Evolutionary conservation across 108 stramenopile species (phyloP).

Genomic region (Nitzschia sp.): DNA sequence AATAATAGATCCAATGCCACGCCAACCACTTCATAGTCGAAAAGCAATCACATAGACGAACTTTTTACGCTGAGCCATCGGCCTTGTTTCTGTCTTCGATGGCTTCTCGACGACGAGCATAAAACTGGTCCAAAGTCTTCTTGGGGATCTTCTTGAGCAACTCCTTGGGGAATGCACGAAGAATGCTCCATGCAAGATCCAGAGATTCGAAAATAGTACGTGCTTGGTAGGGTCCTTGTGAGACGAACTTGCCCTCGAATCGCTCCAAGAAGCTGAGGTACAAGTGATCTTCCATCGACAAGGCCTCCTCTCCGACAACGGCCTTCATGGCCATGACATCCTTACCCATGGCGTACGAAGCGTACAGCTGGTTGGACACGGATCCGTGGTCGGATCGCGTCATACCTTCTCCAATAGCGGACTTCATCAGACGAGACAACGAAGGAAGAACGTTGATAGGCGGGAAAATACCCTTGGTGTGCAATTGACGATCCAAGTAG

Average conservation of each 20-base stretch:
- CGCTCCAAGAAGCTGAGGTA: constrained; percentile 98
- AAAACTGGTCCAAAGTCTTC: constrained; percentile 94
- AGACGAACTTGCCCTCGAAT: constrained; percentile 98
- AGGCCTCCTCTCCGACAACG: constrained; percentile 99
- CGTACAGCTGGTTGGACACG: constrained; percentile 99
- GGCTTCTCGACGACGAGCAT: constrained; percentile 89
- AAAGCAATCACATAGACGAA: neutral
- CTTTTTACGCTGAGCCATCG: constrained; percentile 59
- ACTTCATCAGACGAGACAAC: constrained; percentile 99
- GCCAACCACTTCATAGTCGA: neutral
- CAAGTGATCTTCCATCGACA: constrained; percentile 99
- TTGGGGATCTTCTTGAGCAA: constrained; percentile 99
- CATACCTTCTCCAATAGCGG: constrained; percentile 99
- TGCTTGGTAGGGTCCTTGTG: constrained; percentile 98
- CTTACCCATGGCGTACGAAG: constrained; percentile 99
- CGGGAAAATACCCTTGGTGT: constrained; percentile 99
- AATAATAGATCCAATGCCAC: no score
- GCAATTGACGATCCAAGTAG: constrained; percentile 97
- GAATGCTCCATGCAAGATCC: constrained; percentile 98
- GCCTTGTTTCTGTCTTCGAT: constrained; percentile 88
- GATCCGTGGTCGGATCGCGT: constrained; percentile 97
- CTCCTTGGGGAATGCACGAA: constrained; percentile 98
- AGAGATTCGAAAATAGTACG: constrained; percentile 98
- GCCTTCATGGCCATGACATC: constrained; percentile 99
- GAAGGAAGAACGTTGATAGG: constrained; percentile 99